Evolutionary conservation across 306 rosid genomes (phyloP).

Genomic region (Boehmeria nivea): DNA sequence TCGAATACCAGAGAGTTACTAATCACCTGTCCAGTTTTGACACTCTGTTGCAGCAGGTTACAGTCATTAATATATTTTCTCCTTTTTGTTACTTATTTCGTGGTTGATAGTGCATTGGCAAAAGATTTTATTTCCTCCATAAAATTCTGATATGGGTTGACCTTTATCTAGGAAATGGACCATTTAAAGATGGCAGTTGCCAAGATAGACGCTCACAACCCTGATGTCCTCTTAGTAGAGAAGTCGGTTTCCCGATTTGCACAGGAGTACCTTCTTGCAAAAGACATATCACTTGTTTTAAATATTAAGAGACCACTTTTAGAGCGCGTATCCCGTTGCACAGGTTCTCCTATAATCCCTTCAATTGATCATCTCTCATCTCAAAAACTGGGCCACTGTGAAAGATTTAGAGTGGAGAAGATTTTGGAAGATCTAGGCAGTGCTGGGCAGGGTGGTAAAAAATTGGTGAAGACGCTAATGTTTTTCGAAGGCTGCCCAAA

Average conservation of each 20-base stretch:
- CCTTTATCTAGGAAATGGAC: conserved; percentile 79
- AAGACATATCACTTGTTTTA: conserved; percentile 83
- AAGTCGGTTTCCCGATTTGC: conserved; percentile 95
- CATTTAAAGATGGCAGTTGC: conserved; percentile 99
- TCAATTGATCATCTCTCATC: conserved; percentile 79
- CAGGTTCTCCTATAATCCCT: conserved; percentile 80
- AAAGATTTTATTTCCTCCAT: conserved; percentile 7
- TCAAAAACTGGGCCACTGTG: conserved; percentile 84
- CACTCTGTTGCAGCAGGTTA: conserved; percentile 98
- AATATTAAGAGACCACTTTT: conserved; percentile 82
- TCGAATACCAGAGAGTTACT: conserved; percentile 91
- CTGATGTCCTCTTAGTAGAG: conserved; percentile 87
- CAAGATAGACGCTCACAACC: conserved; percentile 73
- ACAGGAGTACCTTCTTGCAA: conserved; percentile 86
- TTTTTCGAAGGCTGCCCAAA: conserved; percentile 97
- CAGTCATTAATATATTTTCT: conserved; percentile 27
- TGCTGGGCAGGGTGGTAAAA: conserved; percentile 65
- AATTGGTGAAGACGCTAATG: conserved; percentile 81
- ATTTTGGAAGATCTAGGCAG: conserved; percentile 58
- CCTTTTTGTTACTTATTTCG: conserved; percentile 14
- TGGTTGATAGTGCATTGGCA: conserved; percentile 17
- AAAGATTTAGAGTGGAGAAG: conserved; percentile 71
- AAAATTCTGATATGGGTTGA: conserved; percentile 5
- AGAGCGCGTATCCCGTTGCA: conserved; percentile 90
- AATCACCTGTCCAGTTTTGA: conserved; percentile 85